Evolutionary conservation across 108 stramenopile species (phyloP).

Genomic region (Cyclotella cryptica): DNA sequence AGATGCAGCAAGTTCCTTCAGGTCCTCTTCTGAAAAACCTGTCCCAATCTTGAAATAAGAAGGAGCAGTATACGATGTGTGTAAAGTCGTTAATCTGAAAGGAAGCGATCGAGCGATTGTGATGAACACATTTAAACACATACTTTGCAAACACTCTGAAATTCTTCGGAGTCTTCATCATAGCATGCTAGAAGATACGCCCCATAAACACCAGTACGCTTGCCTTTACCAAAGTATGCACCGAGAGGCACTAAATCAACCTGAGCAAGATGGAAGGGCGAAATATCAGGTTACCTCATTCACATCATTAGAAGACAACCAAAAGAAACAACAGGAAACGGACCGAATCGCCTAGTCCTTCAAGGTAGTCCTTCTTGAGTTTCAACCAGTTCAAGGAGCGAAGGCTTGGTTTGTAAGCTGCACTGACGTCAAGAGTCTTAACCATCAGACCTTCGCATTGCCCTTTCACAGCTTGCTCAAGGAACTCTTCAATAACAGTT

Average conservation of each 20-base stretch:
- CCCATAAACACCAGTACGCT: constrained; percentile 95
- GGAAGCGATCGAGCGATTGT: too few relatives aligned
- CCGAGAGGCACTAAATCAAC: constrained; percentile 97
- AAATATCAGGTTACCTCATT: neutral
- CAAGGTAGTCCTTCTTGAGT: constrained; percentile 99
- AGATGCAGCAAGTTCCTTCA: constrained; percentile 78
- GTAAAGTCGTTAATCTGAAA: neutral
- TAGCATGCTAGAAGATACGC: constrained; percentile 99
- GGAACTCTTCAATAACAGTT: constrained; percentile 90
- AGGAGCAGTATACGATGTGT: too few relatives aligned
- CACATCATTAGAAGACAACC: neutral
- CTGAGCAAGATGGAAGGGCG: neutral
- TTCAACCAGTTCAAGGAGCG: constrained; percentile 99
- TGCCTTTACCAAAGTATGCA: constrained; percentile 96
- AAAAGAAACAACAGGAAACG: neutral
- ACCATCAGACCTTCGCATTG: constrained; percentile 99
- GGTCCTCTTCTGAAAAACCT: constrained; percentile 97
- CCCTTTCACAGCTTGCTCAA: constrained; percentile 95
- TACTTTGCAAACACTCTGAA: constrained; percentile 96
- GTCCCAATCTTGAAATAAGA: constrained; percentile 88
- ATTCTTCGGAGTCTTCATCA: constrained; percentile 95
- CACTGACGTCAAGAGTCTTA: constrained; percentile 94
- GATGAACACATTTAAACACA: neutral
- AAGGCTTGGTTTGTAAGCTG: constrained; percentile 94
- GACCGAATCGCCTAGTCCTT: constrained; percentile 97